Evolutionary conservation across 2,329 filamentous ascomycete genomes (phyloP), one percentile per base, ranked within the genome.

Genomic region (Macroventuria anomochaeta): DNA sequence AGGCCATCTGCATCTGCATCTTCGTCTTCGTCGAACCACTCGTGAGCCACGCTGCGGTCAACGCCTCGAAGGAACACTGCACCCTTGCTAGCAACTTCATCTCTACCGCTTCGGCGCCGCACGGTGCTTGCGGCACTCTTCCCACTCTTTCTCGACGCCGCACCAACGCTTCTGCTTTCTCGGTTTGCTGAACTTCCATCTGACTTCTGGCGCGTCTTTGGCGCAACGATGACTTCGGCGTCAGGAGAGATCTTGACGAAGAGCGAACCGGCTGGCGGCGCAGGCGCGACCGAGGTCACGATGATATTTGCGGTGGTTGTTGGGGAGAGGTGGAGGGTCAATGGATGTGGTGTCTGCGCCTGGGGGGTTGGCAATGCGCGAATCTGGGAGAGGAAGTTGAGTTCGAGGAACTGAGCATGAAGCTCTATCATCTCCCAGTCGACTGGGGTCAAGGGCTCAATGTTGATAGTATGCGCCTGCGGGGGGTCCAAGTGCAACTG

Each of bases 401-500:
- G 82, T 71, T 99, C 95, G 43, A 99, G 81, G 70, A 97, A 99
- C 13, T 89, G 95, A 5, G 95, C 95, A 78, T 99, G 95, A 2
- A 99, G 81, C 75, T 99, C 95, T 65, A 99, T 97, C 67, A 97
- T 96, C 76, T 99, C 95, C 95, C 95, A 99, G 72, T 99, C 95
- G 53, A 96, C 91, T 1, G 93, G 87, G 0, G 95, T 97, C 67
- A 97, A 77, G 28, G 95, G 95, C 73, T 99, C 96, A 65, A 99
- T 97, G 71, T 97, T 92, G 75, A 99, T 89, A 1, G 93, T 97
- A 74, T 97, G 91, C 41, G 92, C 91, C 60, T 95, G 79, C 2
- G 93, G 92, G 41, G 93, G 93, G 71, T 99, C 92, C 59, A 97
- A 78, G 74, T 99, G 95, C 59, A 99, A 82, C 29, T 80, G 74